Evolutionary conservation across 208 protist species (phyloP), one percentile per base, ranked within the genome.

Genomic region (Acanthamoeba polyphaga): DNA sequence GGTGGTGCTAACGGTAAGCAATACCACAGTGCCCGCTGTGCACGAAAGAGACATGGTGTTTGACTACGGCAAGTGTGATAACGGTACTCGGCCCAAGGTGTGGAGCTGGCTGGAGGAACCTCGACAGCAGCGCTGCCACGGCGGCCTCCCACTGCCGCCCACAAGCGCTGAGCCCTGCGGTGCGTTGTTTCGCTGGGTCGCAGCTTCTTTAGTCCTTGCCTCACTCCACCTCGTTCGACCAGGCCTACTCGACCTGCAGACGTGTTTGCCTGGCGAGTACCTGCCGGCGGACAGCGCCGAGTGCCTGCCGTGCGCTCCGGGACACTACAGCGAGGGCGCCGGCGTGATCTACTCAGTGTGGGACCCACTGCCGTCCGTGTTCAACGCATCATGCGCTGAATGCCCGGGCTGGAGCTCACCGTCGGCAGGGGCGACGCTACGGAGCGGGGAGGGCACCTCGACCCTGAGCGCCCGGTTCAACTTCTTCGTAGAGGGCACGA

Each of bases 21-120:
- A 10, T 49, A 49, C 10, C 46, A 49, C 46, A 49, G 88, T 93
- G 88, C 27, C 88, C 88, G 22, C 34, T 93, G 60, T 93, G 88
- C 62, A 58, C 64, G 19, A 53, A 29, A n/a, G 64, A 29, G 88
- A 93, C 64, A 93, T 93, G 88, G 88, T 93, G 32, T 93, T 62
- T 34, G 66, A 19, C 88, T 93, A 93, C 32, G 88, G 88, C 29
- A 93, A 93, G 68, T 93, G 88, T 32, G 88, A 78, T 5, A 93
- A 93, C 29, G 62, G 88, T 38, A 93, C 60, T 6, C 34, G 88
- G 17, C 88, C 60, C 46, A 93, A 93, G 62, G 49, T 93, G 24
- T 93, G 88, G 88, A 76, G 62, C 38, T 93, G 88, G 88, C 38
- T 74, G 10, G 88, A 93, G 60, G 60, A 72, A 17, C 88, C 88